Percentiles rank a stretch among this genome's conserved stretches.
These are phyloP conservation scores for Eimeria praecox DNA, from an alignment of 169 alveolate genomes.

Conservation along the genomic window DNA sequence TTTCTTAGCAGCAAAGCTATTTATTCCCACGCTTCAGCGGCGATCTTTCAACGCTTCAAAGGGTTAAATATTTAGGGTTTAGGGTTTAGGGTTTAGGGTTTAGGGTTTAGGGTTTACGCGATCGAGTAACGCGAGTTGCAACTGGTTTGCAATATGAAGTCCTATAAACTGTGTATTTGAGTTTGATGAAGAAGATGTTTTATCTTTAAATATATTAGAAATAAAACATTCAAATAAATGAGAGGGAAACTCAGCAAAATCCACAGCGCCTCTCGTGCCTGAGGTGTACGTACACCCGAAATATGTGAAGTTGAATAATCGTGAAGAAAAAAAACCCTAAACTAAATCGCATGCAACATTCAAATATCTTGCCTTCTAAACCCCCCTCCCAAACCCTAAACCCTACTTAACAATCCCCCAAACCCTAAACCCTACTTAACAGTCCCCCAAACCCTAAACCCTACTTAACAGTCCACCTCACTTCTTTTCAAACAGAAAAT, in stretches of 20 bases:
- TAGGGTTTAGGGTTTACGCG: slow-evolving; percentile 58
- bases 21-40: no score
- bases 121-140: slow-evolving; percentile 30
- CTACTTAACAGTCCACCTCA: no score
- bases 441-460: no score
- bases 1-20: no score
- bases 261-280: slow-evolving; percentile 83
- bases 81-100: slow-evolving; percentile 58
- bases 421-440: no score
- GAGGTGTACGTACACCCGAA: slow-evolving; percentile 80
- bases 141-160: not conserved
- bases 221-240: not conserved
- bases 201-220: not conserved
- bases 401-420: no score
- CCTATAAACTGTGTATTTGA: not conserved
- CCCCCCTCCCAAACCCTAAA: not conserved
- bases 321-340: no score
- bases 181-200: not conserved
- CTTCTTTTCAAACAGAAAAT: no score
- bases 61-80: not conserved
- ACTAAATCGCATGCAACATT: not conserved
- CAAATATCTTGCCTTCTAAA: not conserved
- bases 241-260: slow-evolving; percentile 81
- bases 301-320: no score
- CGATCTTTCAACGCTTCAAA: no score